Base-by-base conservation (phyloP, 2,329 filamentous ascomycete genomes). In the Berkeleyomyces basicola region DNA sequence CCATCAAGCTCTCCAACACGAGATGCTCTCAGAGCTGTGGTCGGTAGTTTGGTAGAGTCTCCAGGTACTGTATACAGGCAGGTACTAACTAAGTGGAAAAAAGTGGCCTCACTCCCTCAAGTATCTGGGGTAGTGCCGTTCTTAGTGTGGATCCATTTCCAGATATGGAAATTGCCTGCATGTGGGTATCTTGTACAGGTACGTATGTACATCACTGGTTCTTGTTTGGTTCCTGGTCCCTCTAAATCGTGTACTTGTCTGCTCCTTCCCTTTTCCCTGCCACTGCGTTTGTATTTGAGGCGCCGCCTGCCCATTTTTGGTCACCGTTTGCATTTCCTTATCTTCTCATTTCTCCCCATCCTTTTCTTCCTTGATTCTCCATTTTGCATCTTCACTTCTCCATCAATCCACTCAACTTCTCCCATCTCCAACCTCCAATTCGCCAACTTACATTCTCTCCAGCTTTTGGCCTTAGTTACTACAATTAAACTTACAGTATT, bases 101-200 rank as follows among this genome's bases (percentile, higher is more conserved):
- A 51, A n/a, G 31, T 16, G 33, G 33, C 33, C 51, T 7, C 36
- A 39, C 51, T 36, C 43, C 51, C 51, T 55, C 14, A 57, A 36
- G 44, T 49, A 61, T 64, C 62, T 61, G 62, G 62, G 62, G 62
- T 64, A 64, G 51, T 61, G 44, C 53, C 62, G 49, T 61, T 64
- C 61, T 64, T 64, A 49, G 55, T 36, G 62, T n/a, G 60, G 60
- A 57, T 42, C 60, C 60, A 55, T 36, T 37, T 61, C 33, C 31
- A 14, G 39, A 43, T 31, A 57, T 61, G 37, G 9, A 23, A 57
- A 9, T 44, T 46, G 37, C 57, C 37, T 23, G 57, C n/a, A 31
- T 43, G 55, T 58, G 40, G 40, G 39, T 7, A 58, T 43, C 23
- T 40, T 23, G 23, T 58, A 39, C 37, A 53, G 33, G 23, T 53